These are phyloP conservation scores for Casuarina glauca DNA, from an alignment of 306 rosid genomes.

Conservation along the genomic window DNA sequence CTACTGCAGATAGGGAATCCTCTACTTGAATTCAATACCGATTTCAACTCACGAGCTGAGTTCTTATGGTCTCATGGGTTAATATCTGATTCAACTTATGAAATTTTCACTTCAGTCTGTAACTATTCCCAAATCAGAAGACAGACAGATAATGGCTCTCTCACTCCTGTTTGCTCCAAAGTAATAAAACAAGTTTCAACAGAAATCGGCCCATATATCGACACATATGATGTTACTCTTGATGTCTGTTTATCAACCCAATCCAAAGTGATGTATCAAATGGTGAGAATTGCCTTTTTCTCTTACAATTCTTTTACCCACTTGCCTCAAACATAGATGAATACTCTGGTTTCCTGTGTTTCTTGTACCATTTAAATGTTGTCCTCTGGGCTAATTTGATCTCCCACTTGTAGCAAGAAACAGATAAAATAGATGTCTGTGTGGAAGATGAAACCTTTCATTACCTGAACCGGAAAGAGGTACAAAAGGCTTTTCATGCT, in stretches of 20 bases:
- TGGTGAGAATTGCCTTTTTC: slow-evolving; percentile 33
- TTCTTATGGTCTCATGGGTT: slow-evolving; percentile 69
- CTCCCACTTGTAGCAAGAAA: slow-evolving; percentile 36
- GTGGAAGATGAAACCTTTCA: slow-evolving; percentile 51
- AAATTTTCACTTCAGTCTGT: slow-evolving; percentile 42
- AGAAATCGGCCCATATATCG: slow-evolving; percentile 36
- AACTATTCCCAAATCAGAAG: slow-evolving; percentile 55
- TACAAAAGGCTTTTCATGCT: slow-evolving; percentile 68
- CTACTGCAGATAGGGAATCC: slow-evolving; percentile 72
- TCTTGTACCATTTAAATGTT: background rate
- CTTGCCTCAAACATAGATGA: background rate
- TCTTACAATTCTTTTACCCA: background rate
- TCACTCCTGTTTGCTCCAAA: slow-evolving; percentile 32
- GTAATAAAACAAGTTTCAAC: slow-evolving; percentile 24
- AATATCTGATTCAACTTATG: slow-evolving; percentile 56
- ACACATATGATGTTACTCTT: slow-evolving; percentile 50
- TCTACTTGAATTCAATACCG: slow-evolving; percentile 58
- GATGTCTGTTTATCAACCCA: slow-evolving; percentile 57
- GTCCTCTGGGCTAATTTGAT: slow-evolving; percentile 2
- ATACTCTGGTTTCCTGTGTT: background rate
- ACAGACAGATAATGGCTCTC: slow-evolving; percentile 28
- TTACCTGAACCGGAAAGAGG: slow-evolving; percentile 67
- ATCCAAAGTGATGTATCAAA: slow-evolving; percentile 35
- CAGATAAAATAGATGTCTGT: slow-evolving; percentile 60
- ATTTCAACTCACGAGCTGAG: slow-evolving; percentile 57